Base-by-base conservation (phyloP, 208 protist species). In the Acanthamoeba healyi region DNA sequence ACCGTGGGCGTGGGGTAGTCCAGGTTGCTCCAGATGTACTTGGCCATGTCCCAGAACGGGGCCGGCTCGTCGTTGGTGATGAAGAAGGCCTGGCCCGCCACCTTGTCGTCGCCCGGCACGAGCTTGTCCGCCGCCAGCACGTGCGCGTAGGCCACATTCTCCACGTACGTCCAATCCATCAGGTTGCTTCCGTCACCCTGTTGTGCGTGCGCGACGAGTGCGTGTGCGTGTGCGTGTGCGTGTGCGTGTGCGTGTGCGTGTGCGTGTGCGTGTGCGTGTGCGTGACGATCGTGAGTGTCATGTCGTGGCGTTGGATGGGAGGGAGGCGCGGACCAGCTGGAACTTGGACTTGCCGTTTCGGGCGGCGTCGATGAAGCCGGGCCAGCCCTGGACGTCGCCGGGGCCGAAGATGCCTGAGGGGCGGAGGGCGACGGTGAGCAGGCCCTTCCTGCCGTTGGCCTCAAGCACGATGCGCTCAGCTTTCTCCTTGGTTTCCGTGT, bases 21-120 rank as follows among this genome's bases (percentile, higher is more conserved):
- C 91, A 95, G 94, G 17, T 89, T 74, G n/a, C 86, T 81, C 38
- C 94, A 96, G 15, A 94, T 94, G 72, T 81, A 96, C 49, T 92
- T 94, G 70, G 93, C 84, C 95, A 95, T 95, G 51, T 94, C 79
- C 95, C 95, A 96, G 84, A 96, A 96, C 22, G 49, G 40, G 29
- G 88, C 54, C 29, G 95, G 95, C 63, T 96, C 95, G 29, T 96
- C 95, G 14, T 96, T 96, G n/a, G 95, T 96, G 34, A 96, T 96
- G 81, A 96, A 96, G 74, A 95, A 96, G 15, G 63, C 56, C 42
- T 93, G 58, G 32, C 88, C 88, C 3, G 88, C 88, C 24, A 93
- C 88, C 19, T 70, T 65, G 58, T 89, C 49, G 26, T 89, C 86
- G 10, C 49, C 38, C 22, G 29, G 0, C 0, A 72, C 79, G 63